These are phyloP conservation scores for Yamadazyma diospyri DNA, from an alignment of 1,139 yeast species.

Conservation along the genomic window DNA sequence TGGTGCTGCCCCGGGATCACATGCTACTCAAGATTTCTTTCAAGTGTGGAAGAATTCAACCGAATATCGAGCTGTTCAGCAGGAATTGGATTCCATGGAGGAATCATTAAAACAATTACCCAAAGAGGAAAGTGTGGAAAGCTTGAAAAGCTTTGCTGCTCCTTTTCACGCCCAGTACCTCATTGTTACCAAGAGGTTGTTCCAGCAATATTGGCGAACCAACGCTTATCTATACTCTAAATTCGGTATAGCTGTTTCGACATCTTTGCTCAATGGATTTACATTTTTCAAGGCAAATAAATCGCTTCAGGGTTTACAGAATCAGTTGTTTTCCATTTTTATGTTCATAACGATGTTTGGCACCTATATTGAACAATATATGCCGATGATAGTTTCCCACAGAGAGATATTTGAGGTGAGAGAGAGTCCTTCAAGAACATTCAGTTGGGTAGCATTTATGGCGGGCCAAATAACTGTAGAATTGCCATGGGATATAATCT, in stretches of 20 bases:
- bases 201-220: conserved; percentile 68
- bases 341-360: conserved; percentile 62
- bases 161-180: conserved; percentile 43
- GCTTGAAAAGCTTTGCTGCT: conserved; percentile 40
- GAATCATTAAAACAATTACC: conserved; percentile 37
- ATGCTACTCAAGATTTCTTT: conserved; percentile 57
- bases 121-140: conserved; percentile 26
- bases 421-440: conserved; percentile 71
- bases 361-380: conserved; percentile 66
- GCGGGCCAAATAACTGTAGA: conserved; percentile 34
- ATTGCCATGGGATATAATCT: conserved; percentile 29
- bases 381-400: conserved; percentile 68
- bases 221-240: conserved; percentile 71
- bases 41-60: conserved; percentile 61
- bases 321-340: conserved; percentile 66
- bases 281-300: conserved; percentile 66
- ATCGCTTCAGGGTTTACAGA: conserved; percentile 57
- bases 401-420: conserved; percentile 82
- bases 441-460: conserved; percentile 47
- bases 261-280: conserved; percentile 67
- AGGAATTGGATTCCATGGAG: conserved; percentile 43
- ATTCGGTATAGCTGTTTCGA: conserved; percentile 45
- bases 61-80: conserved; percentile 43
- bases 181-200: conserved; percentile 50
- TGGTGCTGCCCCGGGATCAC: conserved; percentile 76